Base-by-base conservation (phyloP, 2,329 filamentous ascomycete genomes). In the Gnomoniopsis smithogilvyi region DNA sequence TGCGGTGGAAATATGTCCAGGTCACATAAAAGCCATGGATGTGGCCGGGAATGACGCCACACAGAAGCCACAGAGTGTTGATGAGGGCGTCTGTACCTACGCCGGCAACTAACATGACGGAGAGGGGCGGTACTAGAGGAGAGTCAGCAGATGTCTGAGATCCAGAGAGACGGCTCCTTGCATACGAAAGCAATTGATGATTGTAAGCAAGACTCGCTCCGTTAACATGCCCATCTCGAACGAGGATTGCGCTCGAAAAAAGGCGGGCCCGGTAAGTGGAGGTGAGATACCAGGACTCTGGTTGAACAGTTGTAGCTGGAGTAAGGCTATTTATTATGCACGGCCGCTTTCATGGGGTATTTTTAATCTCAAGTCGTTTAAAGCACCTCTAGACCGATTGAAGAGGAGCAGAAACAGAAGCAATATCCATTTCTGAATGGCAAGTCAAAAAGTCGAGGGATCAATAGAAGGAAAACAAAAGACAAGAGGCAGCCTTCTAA, bases 41-140 rank as follows among this genome's bases (percentile, higher is more conserved):
- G 30, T 61, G 59, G 46, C 59, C 59, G n/a, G 59, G 59, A n/a
- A 61, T 61, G 14, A 61, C 59, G 51, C 59, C 59, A 21, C 59
- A 61, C 2, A 61, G n/a, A 30, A 61, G 55, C 54, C 50, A 72
- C 43, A 71, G 63, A 63, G 66, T 69, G 62, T 84, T 85, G 15
- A 78, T 77, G 19, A 82, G 74, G 2, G 82, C 79, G 0, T 83
- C 76, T 46, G 87, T 72, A 22, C 79, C 79, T 76, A 87, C 85
- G 21, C 83, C 84, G 2, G 77, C 59, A 22, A 61, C 59, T 46
- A 61, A 45, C 59, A 61, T 61, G 21, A 61, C 59, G 17, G 54
- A 54, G 12, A 61, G 46, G 15, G 59, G 59, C 15, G 59, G 59
- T 34, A 61, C 59, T 61, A 24, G 22, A 26, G 17, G 22, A 17